Conservation (phyloP, 805 yeast genomes). For the Lachancea dasiensis region DNA sequence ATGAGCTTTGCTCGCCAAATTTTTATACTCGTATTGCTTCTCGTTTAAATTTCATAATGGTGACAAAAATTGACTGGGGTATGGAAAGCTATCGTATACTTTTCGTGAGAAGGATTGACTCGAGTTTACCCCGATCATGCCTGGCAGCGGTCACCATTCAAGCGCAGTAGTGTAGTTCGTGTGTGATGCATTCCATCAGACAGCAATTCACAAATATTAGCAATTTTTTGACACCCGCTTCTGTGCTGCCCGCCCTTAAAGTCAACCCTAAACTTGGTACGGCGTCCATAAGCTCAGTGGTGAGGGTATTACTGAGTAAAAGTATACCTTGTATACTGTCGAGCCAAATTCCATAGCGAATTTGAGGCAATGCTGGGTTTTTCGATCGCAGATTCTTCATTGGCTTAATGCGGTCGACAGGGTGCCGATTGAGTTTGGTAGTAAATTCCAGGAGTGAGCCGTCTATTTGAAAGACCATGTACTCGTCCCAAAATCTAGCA, state of each 20-base stretch:
- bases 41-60: conserved; percentile 3
- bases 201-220: conserved; percentile 21
- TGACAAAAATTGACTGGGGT: too few relatives aligned
- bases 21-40: neutral
- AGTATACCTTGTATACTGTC: conserved; percentile 21
- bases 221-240: conserved; percentile 13
- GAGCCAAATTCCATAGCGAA: conserved; percentile 19
- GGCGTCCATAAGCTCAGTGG: conserved; percentile 5
- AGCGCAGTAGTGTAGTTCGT: conserved; percentile 1
- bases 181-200: conserved; percentile 16
- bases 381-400: neutral
- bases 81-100: too few relatives aligned
- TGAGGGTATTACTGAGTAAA: conserved; percentile 15
- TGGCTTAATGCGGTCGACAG: too few relatives aligned
- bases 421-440: neutral
- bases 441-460: conserved; percentile 5
- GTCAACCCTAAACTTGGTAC: conserved; percentile 15
- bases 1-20: neutral
- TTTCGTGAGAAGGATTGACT: too few relatives aligned
- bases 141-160: too few relatives aligned
- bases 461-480: conserved; percentile 4
- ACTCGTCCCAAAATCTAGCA: conserved; percentile 5
- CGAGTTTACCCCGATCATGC: too few relatives aligned
- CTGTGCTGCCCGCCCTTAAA: conserved; percentile 7
- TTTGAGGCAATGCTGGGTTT: neutral